Conservation (phyloP, 306 rosid species). For the Fagus crenata region DNA sequence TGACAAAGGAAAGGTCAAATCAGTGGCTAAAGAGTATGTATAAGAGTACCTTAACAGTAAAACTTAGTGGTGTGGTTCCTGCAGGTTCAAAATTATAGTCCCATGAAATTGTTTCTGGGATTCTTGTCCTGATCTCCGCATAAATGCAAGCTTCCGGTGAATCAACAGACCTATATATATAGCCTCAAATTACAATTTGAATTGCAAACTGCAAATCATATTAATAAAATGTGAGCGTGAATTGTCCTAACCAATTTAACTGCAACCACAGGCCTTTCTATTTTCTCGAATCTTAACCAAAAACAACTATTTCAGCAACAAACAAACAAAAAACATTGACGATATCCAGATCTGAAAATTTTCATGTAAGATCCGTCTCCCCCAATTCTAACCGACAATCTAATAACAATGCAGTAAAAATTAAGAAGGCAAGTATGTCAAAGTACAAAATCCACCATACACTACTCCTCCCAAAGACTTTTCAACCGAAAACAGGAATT, state of each 20-base stretch:
- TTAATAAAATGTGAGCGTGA: neutral
- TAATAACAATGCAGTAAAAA: neutral
- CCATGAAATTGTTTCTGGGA: conserved; percentile 87
- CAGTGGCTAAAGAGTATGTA: neutral
- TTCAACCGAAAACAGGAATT: neutral
- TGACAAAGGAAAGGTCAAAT: too few species aligned
- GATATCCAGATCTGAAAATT: too few species aligned
- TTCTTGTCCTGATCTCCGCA: conserved; percentile 94
- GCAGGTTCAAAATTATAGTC: conserved; percentile 95
- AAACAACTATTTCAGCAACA: neutral
- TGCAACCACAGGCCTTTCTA: neutral
- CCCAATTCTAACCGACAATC: neutral
- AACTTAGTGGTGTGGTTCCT: conserved; percentile 72
- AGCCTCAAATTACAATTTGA: neutral
- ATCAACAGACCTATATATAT: conserved; percentile 69
- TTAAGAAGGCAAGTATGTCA: neutral
- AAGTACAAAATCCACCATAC: too few species aligned
- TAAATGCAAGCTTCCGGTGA: conserved; percentile 69
- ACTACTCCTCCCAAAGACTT: too few species aligned
- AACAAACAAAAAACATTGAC: neutral
- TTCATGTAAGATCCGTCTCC: neutral
- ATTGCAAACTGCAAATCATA: neutral
- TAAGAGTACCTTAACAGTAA: conserved; percentile 68
- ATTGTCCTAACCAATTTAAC: neutral
- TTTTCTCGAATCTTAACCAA: neutral